Base-by-base conservation (phyloP, 768 basidiomycete species). In the Leccinum obscurum region DNA sequence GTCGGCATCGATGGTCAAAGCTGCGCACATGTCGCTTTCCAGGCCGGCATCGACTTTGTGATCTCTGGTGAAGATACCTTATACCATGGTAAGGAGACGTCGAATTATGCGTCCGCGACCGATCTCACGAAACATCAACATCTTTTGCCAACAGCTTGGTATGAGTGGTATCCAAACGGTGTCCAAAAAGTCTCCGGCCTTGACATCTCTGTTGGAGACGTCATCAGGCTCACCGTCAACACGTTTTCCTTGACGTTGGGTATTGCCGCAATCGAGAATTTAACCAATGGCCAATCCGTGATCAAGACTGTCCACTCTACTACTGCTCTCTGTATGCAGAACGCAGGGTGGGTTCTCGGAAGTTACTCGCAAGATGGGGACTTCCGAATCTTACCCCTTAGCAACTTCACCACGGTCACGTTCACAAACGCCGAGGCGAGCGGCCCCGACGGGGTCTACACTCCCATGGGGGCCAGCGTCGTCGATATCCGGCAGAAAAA, bases 321-420 rank as follows among this genome's bases (percentile, higher is more conserved):
- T 2, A 9, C 3, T 15, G 20, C 54, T 5, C 59, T 65, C 7
- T 65, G 64, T 17, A 14, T 26, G 24, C 30, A 28, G 28, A 34
- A 34, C 28, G 59, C 52, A 22, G 63, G 57, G 54, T 61, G 64
- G 64, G 54, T 58, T 30, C 51, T 65, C 35, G 56, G 65, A 44
- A 50, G 58, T 28, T 55, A 13, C 48, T 17, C 13, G 2, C 8
- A 37, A 30, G 14, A n/a, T 24, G 52, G 52, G 26, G 2, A 3
- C 2, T 14, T 34, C 28, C 8, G 7, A 30, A 28, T 28, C 13
- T 22, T 26, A 15, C 54, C 59, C 0, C 49, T 65, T 28, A 51
- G 46, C 30, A 20, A 62, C 54, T 65, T 65, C 22, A 10, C 28
- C 13, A 35, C 13, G 11, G 60, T 65, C 7, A 56, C 53, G 9